phyloP scores from a whole-genome alignment of 75 land plant genomes.

The Chamaecyparis obtusa region DNA sequence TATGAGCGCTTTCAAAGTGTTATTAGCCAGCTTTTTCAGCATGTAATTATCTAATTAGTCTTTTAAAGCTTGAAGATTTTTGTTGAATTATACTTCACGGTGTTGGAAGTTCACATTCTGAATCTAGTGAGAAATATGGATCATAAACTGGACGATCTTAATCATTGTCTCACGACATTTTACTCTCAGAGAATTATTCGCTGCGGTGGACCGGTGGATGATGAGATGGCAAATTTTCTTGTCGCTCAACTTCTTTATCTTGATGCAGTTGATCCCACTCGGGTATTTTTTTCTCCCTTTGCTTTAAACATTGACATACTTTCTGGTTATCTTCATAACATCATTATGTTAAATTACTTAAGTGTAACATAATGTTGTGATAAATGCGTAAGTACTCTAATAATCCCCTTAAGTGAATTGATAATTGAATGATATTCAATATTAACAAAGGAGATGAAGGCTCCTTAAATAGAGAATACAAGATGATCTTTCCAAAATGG shows the following conservation, averaged over 20 bases:
- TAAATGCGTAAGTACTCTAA: no score
- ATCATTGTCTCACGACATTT: slow-evolving; percentile 9
- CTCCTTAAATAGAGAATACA: no score
- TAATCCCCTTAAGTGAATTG: no score
- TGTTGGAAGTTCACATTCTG: background rate
- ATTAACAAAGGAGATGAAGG: no score
- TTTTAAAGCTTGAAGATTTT: slow-evolving; percentile 10
- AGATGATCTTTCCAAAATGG: no score
- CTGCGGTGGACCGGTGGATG: slow-evolving; percentile 96
- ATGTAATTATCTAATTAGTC: slow-evolving; percentile 44
- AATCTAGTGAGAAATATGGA: slow-evolving; percentile 1
- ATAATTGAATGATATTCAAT: no score
- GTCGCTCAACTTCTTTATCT: slow-evolving; percentile 97
- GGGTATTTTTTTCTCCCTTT: slow-evolving; percentile 46
- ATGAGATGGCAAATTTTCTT: slow-evolving; percentile 97
- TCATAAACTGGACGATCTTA: slow-evolving; percentile 4
- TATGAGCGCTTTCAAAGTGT: slow-evolving; percentile 93
- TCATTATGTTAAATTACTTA: background rate
- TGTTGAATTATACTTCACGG: background rate
- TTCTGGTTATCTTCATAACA: background rate
- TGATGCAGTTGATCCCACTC: slow-evolving; percentile 92
- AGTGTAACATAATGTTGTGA: no score
- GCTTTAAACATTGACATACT: background rate
- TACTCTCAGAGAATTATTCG: slow-evolving; percentile 86
- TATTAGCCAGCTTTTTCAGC: slow-evolving; percentile 90